Evolutionary conservation across 352 stramenopile species (phyloP), one percentile per base, ranked within the genome.

Genomic region (Poterioochromonas sp.): DNA sequence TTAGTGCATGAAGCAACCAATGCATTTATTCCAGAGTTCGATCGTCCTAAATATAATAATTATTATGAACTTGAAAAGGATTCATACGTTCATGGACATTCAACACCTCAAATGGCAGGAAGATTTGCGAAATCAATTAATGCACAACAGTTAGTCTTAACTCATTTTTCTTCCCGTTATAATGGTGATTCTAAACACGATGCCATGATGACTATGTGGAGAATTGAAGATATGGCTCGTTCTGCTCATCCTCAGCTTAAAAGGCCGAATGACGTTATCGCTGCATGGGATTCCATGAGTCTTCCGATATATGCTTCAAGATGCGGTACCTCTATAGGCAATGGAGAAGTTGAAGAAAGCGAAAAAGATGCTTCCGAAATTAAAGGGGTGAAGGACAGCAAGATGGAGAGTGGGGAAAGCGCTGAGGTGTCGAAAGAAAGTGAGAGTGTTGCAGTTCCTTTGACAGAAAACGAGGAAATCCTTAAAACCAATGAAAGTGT

Each of bases 1-100:
- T 43, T 96, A 0, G 82, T 96, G n/a, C 91, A 96, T 80, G 91
- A 96, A 85, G 86, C 89, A 26, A 93, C 90, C 0, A 93, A 94
- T 79, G 84, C 85, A 3, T 89, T 82, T 53, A 79, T 82, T 90
- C 43, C 76, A 47, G n/a, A n/a, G n/a, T 77, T 81, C 22, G 2
- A 26, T 68, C 5, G 40, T 41, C 11, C 32, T 34, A 15, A 3
- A 39, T 3, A 49, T 37, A 15, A 44, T 1, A 22, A 68, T 84
- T 29, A 65, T 76, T 51, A 41, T 79, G 62, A 71, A 41, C 15
- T 58, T 15, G 26, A 26, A 58, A 5, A 2, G 32, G 18, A 90
- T 77, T 83, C 87, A n/a, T 84, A 87, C 35, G 80, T 83, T 29
- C 86, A 93, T 77, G 89, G 90, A 2, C 90, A 95, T 84, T 92